Evolutionary conservation across 1,139 yeast genomes (phyloP).

Genomic region (Scheffersomyces parashehatae): DNA sequence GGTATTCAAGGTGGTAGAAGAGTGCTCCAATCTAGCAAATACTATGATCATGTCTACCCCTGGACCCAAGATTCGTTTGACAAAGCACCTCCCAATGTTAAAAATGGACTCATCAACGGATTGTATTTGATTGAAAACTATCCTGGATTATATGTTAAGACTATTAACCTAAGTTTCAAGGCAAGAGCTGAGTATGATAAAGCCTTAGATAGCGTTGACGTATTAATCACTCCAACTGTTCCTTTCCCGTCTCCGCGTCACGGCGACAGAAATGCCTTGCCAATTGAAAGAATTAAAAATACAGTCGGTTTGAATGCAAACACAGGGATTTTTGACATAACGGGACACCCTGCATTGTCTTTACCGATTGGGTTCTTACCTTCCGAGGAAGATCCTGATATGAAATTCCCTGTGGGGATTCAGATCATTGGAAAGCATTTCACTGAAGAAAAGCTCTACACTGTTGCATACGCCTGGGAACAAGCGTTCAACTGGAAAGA

Average conservation of each 20-base stretch:
- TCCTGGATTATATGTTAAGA: conserved; percentile 32
- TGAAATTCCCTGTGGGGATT: conserved; percentile 31
- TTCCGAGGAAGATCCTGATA: conserved; percentile 18
- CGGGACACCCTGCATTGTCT: conserved; percentile 36
- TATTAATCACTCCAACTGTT: conserved; percentile 20
- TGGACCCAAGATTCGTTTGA: not conserved
- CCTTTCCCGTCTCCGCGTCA: conserved; percentile 24
- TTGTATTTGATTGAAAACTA: conserved; percentile 26
- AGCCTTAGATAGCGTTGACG: conserved; percentile 16
- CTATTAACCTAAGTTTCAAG: conserved; percentile 31
- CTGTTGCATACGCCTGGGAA: conserved; percentile 31
- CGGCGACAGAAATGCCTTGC: conserved; percentile 9
- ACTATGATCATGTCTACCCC: conserved; percentile 2
- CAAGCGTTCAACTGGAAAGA: conserved; percentile 25
- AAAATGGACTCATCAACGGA: conserved; percentile 19
- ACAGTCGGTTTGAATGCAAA: conserved; percentile 30
- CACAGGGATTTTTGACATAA: conserved; percentile 34
- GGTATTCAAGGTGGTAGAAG: conserved; percentile 11
- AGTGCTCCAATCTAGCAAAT: conserved; percentile 16
- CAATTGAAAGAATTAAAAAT: not conserved
- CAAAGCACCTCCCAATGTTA: not conserved
- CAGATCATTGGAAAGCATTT: conserved; percentile 16
- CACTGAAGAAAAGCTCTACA: conserved; percentile 11
- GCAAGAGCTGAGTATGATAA: conserved; percentile 28
- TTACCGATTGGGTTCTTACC: conserved; percentile 32